A percentile compares a stretch with the other conserved stretches of the same genome.
These are phyloP conservation scores for Calonectria leucothoes DNA, from an alignment of 2,329 filamentous ascomycete genomes.

Conservation along the genomic window DNA sequence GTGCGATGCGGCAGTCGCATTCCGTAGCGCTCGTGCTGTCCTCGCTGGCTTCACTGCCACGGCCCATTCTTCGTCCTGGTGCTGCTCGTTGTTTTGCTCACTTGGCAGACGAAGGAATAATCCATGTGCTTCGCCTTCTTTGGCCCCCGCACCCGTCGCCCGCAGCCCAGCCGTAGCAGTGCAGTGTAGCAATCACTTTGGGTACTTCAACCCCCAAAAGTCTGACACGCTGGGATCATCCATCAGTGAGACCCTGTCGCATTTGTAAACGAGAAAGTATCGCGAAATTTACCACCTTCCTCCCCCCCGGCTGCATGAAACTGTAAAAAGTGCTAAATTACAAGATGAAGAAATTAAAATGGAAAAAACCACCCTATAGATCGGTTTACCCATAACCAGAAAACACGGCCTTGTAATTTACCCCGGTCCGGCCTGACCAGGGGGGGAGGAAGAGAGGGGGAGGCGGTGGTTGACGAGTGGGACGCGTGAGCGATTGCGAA, in stretches of 20 bases:
- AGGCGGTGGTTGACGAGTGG: background rate
- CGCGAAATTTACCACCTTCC: background rate
- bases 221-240: background rate
- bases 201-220: background rate
- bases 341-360: background rate
- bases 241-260: background rate
- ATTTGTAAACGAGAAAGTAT: background rate
- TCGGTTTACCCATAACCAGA: background rate
- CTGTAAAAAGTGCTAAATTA: background rate
- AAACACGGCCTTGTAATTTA: background rate
- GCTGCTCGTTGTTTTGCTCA: background rate
- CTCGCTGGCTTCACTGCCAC: background rate
- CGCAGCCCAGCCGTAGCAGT: background rate
- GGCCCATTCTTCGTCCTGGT: background rate
- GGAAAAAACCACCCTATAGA: background rate
- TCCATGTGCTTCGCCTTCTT: background rate
- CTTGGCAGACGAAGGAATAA: background rate
- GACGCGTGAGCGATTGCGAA: conserved; percentile 9
- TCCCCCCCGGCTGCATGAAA: background rate
- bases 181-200: background rate
- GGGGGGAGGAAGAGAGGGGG: background rate
- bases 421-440: background rate
- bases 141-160: background rate
- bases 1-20: background rate
- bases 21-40: background rate